These are phyloP conservation scores for Kwoniella pini DNA, from an alignment of 768 basidiomycete species.

Conservation along the genomic window DNA sequence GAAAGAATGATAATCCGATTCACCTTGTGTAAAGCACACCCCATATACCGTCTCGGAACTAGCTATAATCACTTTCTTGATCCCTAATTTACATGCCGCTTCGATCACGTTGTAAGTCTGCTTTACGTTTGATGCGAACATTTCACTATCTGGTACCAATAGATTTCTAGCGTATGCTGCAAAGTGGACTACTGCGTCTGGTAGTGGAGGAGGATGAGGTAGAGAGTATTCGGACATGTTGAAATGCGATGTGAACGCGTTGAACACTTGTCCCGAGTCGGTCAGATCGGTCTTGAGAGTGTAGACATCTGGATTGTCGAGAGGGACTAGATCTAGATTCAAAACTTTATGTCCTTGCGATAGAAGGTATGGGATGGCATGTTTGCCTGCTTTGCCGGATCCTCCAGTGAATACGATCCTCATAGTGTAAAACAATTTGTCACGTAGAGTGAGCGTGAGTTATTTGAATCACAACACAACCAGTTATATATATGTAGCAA, in stretches of 20 bases:
- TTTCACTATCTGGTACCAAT: conserved; percentile 48
- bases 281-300: conserved; percentile 52
- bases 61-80: conserved; percentile 50
- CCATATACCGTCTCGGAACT: conserved; percentile 49
- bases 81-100: conserved; percentile 49
- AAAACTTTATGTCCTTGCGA: conserved; percentile 47
- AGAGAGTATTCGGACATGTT: conserved; percentile 43
- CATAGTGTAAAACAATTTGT: too few relatives aligned
- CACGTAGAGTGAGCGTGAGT: too few relatives aligned
- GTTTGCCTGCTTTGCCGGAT: conserved; percentile 49
- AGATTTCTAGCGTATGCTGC: conserved; percentile 51
- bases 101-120: conserved; percentile 53
- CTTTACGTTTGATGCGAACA: conserved; percentile 41
- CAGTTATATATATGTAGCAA: not conserved
- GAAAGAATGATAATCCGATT: conserved; percentile 45
- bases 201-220: conserved; percentile 20
- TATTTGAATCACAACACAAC: too few relatives aligned
- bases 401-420: conserved; percentile 52
- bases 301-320: conserved; percentile 43
- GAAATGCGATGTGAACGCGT: conserved; percentile 47
- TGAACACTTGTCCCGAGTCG: conserved; percentile 52
- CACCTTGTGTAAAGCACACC: conserved; percentile 53
- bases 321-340: conserved; percentile 50
- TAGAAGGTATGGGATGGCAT: conserved; percentile 51
- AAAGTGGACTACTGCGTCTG: conserved; percentile 50